Base-by-base conservation (phyloP, 805 yeast species). In the Candida schatavii region DNA sequence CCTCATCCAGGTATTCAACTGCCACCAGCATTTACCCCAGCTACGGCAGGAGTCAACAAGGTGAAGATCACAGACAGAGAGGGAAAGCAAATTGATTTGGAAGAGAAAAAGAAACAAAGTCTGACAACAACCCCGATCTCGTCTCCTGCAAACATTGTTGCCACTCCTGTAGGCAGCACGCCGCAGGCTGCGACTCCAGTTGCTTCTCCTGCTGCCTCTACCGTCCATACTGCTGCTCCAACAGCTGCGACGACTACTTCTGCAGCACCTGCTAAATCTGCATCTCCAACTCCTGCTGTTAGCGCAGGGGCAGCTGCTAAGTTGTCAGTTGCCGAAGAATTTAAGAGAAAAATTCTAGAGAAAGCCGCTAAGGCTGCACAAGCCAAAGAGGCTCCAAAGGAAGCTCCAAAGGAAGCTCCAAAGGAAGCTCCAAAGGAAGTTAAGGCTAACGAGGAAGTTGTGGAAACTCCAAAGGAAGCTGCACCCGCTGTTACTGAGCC, bases 41-140 rank as follows among this genome's bases (percentile, higher is more conserved):
- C 27, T 10, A 34, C 49, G 11, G 42, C 48, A 23, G 43, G 52
- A 18, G 49, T 52, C 9, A 49, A 54, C 3, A 67, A 61, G 49
- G 59, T 69, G 23, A 68, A 61, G 46, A 57, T 70, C 42, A 68
- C 74, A 28, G 70, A 68, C 41, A 67, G 64, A 51, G 72, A 68
- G 33, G 75, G 74, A 4, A 66, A 62, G 42, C 66, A 58, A 35
- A 61, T 68, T 30, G 72, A 68, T 46, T 65, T 66, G 46, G 74
- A 70, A 40, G 73, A 66, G 35, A 66, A 67, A 56, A 64, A 60
- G 49, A 66, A 59, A 54, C 52, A 56, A 25, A 42, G 55, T n/a
- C 45, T 50, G 23, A 51, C 63, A 9, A 42, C 54, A 9, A 58
- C 70, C 5, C 70, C 72, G 3, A 47, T 52, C 13, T 49, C 63